Evolutionary conservation across 495 filamentous ascomycete species (phyloP).

Genomic region (Geoglossum glabrum): DNA sequence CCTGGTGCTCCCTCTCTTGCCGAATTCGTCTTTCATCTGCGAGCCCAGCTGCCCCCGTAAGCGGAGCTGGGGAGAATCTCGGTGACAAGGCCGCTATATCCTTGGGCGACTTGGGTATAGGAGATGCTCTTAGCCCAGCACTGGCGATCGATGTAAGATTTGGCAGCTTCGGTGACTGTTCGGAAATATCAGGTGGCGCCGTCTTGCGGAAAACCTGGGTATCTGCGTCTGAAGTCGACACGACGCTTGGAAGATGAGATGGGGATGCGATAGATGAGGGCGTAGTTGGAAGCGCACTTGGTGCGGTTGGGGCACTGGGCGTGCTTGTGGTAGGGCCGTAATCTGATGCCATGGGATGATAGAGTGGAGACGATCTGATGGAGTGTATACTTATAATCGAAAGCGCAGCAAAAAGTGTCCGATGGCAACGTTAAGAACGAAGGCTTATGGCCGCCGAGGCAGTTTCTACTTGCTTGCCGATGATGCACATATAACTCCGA

Average conservation of each 20-base stretch:
- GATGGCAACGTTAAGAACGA: not conserved
- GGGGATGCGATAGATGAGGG: conserved; percentile 1
- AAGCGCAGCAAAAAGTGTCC: not conserved
- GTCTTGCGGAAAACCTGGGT: not conserved
- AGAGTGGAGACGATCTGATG: not conserved
- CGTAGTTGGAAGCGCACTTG: not conserved
- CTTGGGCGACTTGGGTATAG: conserved; percentile 9
- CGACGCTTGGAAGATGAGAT: not conserved
- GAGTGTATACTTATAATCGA: not conserved
- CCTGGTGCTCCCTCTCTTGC: conserved; percentile 1
- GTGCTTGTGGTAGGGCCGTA: not conserved
- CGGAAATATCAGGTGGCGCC: not conserved
- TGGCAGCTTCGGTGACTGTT: not conserved
- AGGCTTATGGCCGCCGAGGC: not conserved
- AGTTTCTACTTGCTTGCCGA: not conserved
- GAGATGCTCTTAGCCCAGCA: conserved; percentile 1
- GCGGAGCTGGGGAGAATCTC: conserved; percentile 7
- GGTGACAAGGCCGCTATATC: conserved; percentile 7
- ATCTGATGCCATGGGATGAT: not conserved
- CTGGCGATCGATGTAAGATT: not conserved
- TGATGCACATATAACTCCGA: not conserved
- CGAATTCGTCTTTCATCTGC: conserved; percentile 11
- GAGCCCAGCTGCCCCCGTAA: conserved; percentile 15
- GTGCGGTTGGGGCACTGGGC: not conserved
- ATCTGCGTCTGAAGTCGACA: not conserved